phyloP scores from a whole-genome alignment of 345 rosid species.

The Turnera subulata region DNA sequence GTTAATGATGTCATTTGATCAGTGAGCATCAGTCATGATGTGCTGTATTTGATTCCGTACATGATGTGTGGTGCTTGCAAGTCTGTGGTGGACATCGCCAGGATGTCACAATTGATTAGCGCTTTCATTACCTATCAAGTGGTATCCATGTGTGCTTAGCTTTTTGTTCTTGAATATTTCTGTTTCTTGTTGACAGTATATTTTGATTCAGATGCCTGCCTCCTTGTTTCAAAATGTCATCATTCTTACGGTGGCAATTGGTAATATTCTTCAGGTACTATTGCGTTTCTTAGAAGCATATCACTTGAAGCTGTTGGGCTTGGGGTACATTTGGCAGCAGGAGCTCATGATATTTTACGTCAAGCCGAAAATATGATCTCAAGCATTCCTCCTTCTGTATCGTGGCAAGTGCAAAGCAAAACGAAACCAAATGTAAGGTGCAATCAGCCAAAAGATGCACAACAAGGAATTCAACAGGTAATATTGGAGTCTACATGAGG shows the following conservation, averaged over 20 bases:
- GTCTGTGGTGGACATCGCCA: not conserved
- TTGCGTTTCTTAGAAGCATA: slow-evolving; percentile 85
- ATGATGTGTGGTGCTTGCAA: not conserved
- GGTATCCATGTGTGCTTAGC: too few species aligned
- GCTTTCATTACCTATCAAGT: not conserved
- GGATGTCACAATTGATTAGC: not conserved
- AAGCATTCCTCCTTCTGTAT: slow-evolving; percentile 47
- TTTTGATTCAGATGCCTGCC: not conserved
- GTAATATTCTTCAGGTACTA: slow-evolving; percentile 53
- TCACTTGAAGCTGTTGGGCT: slow-evolving; percentile 93
- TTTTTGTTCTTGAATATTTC: too few species aligned
- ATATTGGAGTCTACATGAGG: not conserved
- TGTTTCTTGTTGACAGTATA: too few species aligned
- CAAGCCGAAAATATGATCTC: slow-evolving; percentile 67
- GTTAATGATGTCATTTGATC: not conserved
- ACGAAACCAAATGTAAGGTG: slow-evolving; percentile 53
- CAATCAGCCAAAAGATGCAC: slow-evolving; percentile 81
- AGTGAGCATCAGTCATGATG: too few species aligned
- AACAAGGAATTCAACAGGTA: slow-evolving; percentile 88
- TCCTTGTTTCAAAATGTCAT: not conserved
- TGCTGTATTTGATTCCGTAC: too few species aligned
- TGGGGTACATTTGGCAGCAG: slow-evolving; percentile 94
- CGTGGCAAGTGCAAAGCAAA: slow-evolving; percentile 43
- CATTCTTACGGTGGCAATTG: not conserved
- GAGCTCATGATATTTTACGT: slow-evolving; percentile 72